Conservation (phyloP, 169 alveolate species). For the Fabrea salina region DNA sequence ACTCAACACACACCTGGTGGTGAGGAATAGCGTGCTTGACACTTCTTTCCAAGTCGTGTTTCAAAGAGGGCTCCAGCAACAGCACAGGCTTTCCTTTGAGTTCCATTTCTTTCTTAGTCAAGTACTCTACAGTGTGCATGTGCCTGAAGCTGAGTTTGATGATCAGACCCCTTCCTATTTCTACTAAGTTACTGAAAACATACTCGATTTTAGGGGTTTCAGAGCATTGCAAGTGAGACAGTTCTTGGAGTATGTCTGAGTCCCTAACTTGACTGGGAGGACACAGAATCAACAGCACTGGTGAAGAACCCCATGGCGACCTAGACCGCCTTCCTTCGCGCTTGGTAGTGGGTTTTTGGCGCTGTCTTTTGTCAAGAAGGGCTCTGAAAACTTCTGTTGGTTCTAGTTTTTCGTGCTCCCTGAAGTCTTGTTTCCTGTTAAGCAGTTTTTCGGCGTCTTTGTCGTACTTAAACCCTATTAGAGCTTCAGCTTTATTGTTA, state of each 20-base stretch:
- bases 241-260: background rate
- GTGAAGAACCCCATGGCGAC: background rate
- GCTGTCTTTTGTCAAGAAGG: background rate
- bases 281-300: background rate
- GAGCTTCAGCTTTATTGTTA: background rate
- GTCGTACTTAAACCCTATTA: background rate
- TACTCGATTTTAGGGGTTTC: background rate
- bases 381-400: slow-evolving; percentile 7
- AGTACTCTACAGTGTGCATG: background rate
- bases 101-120: background rate
- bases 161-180: background rate
- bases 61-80: background rate
- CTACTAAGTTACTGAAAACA: background rate
- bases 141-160: background rate
- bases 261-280: background rate
- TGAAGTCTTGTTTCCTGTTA: background rate
- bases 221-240: background rate
- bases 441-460: background rate
- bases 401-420: background rate
- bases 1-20: background rate
- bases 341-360: too few relatives aligned
- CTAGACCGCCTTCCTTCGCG: background rate
- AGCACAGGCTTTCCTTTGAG: background rate
- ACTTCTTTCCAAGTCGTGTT: slow-evolving; percentile 7
- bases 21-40: slow-evolving; percentile 2